Conservation (phyloP, 331 rosid genomes). For the Quercus tomentella region DNA sequence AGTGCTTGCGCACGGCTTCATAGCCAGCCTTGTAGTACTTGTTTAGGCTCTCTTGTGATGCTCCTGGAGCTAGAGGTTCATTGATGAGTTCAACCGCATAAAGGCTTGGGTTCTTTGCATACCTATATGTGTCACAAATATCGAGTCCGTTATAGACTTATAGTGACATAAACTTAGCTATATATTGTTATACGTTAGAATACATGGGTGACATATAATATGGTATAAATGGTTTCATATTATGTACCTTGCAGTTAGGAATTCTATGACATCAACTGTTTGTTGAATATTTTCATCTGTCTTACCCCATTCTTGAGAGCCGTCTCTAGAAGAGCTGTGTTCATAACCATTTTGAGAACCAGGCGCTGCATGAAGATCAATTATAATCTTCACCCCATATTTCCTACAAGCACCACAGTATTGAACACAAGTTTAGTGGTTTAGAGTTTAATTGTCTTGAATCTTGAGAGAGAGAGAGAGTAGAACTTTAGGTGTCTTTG, state of each 20-base stretch:
- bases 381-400: constrained; percentile 57
- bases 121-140: constrained; percentile 11
- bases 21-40: constrained; percentile 67
- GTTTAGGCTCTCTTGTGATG: constrained; percentile 33
- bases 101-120: constrained; percentile 34
- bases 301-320: constrained; percentile 63
- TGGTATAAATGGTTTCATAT: not conserved
- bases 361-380: constrained; percentile 78
- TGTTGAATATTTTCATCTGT: constrained; percentile 53
- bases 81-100: constrained; percentile 69
- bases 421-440: not conserved
- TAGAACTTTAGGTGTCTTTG: no score
- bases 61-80: constrained; percentile 63
- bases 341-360: constrained; percentile 70
- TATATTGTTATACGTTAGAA: no score
- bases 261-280: constrained; percentile 57
- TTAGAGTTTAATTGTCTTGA: no score
- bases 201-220: not conserved
- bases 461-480: no score
- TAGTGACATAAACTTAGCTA: no score
- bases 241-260: constrained; percentile 59
- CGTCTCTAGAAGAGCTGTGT: constrained; percentile 65
- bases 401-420: constrained; percentile 31
- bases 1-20: constrained; percentile 55
- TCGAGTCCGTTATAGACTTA: no score